phyloP scores from a whole-genome alignment of 2,329 filamentous ascomycete species.

The Fusarium newnesense region DNA sequence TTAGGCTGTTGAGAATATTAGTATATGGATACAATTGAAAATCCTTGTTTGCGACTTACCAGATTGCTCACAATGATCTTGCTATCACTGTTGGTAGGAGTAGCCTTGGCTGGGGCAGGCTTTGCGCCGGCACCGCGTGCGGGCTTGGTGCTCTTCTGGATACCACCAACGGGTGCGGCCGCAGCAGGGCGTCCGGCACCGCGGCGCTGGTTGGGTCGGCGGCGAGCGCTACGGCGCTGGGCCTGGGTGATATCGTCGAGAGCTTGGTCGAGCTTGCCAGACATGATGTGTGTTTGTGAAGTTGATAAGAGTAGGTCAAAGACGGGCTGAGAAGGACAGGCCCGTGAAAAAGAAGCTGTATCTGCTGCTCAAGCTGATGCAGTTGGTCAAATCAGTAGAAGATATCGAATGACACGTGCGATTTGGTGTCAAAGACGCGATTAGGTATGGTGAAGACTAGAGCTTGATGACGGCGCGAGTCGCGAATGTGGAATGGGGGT shows the following conservation, averaged over 20 bases:
- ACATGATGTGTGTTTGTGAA: constrained; percentile 65
- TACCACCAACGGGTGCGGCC: constrained; percentile 81
- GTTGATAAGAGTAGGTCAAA: constrained; percentile 25
- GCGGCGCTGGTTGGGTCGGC: constrained; percentile 62
- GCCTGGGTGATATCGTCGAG: constrained; percentile 96
- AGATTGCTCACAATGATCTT: constrained; percentile 99
- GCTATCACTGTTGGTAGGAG: constrained; percentile 76
- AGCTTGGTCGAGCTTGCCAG: constrained; percentile 95
- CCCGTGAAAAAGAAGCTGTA: constrained; percentile 17
- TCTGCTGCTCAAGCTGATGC: constrained; percentile 37
- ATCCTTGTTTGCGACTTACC: constrained; percentile 67
- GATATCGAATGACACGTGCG: constrained; percentile 30
- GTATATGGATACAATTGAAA: constrained; percentile 36
- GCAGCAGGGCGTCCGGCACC: constrained; percentile 63
- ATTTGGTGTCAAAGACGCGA: constrained; percentile 25
- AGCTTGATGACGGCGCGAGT: constrained; percentile 21
- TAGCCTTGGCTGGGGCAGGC: constrained; percentile 72
- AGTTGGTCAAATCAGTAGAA: constrained; percentile 41
- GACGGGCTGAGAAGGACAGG: constrained; percentile 5
- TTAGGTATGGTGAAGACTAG: constrained; percentile 5
- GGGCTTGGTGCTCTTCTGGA: constrained; percentile 79
- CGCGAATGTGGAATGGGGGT: constrained; percentile 9
- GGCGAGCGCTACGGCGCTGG: constrained; percentile 68
- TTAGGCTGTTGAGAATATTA: constrained; percentile 76
- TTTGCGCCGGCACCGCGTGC: constrained; percentile 69